These are phyloP conservation scores for Pouteria glomerata DNA, from an alignment of 148 eudicot genomes.

Conservation along the genomic window DNA sequence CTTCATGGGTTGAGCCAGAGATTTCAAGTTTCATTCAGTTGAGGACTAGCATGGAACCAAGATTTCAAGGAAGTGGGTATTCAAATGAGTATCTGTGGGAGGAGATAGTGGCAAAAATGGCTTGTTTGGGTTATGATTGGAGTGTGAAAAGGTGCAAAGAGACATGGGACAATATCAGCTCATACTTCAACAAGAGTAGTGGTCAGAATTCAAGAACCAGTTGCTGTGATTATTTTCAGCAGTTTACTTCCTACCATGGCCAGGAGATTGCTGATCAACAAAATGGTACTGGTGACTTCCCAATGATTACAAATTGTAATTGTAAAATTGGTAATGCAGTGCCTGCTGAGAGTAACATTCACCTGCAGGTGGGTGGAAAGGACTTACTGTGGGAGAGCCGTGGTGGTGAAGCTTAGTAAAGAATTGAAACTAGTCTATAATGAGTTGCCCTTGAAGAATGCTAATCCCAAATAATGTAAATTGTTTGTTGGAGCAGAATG, in stretches of 20 bases:
- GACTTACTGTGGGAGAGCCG: constrained; percentile 3
- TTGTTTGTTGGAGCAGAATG: not conserved
- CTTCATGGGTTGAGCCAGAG: constrained; percentile 59
- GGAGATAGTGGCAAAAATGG: constrained; percentile 57
- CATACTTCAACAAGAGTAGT: no score
- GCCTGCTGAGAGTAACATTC: not conserved
- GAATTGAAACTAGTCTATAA: not conserved
- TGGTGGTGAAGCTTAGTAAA: constrained; percentile 6
- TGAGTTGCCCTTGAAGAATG: no score
- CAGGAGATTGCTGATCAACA: not conserved
- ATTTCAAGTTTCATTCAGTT: constrained; percentile 45
- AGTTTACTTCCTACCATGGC: not conserved
- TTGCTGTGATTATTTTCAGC: constrained; percentile 2
- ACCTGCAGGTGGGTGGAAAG: constrained; percentile 4
- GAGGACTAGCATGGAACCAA: constrained; percentile 46
- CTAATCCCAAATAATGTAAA: not conserved
- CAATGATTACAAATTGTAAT: not conserved
- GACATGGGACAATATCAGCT: constrained; percentile 55
- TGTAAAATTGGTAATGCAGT: constrained; percentile 1
- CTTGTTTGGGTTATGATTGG: constrained; percentile 57
- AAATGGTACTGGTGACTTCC: no score
- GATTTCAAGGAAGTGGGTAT: constrained; percentile 46
- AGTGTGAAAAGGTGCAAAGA: constrained; percentile 46
- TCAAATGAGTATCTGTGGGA: constrained; percentile 48
- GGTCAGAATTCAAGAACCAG: constrained; percentile 5